Evolutionary conservation across 371 early-diverging fungal species (phyloP), one percentile per base, ranked within the genome.

Genomic region (Apophysomyces sp.): DNA sequence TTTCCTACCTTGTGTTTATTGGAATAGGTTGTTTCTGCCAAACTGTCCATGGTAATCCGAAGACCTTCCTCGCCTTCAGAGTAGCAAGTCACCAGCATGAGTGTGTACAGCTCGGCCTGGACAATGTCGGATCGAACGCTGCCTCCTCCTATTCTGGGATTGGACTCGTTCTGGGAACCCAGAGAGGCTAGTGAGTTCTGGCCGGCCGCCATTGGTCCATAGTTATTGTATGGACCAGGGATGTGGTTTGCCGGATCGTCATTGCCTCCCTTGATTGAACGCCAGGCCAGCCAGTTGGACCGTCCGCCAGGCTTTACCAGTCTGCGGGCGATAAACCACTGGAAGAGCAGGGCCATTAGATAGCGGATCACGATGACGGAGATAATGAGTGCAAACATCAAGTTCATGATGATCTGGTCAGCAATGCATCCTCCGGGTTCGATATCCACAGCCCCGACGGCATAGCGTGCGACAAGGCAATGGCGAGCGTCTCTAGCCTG

Each of bases 51-150:
- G 15, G 97, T 97, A 11, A 82, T 84, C 39, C 87, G 77, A 39
- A 95, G 78, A 0, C 90, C 89, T 56, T 83, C 88, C 71, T 87
- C 86, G 63, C 92, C 87, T 68, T 93, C 94, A 9, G 89, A 88
- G 68, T 93, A 93, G 69, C 89, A 88, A 29, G 92, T 89, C 26
- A 86, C 91, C 28, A 89, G 71, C 69, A 89, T 68, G 49, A 76
- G 67, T 4, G 85, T 78, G 51, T 83, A 85, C 8, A 81, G 60
- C 60, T 83, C 80, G 26, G 77, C 74, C 0, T 63, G 65, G 8
- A 79, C 74, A 57, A 79, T 79, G 62, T 79, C 75, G 12, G 71
- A 55, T 0, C 40, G 72, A 2, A 63, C 57, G 1, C 68, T 68
- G n/a, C 63, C 62, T 9, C 63, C 62, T 9, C 67, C 39, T 24